Evolutionary conservation across 2,329 filamentous ascomycete genomes (phyloP).

Genomic region (Aspergillus vadensis): DNA sequence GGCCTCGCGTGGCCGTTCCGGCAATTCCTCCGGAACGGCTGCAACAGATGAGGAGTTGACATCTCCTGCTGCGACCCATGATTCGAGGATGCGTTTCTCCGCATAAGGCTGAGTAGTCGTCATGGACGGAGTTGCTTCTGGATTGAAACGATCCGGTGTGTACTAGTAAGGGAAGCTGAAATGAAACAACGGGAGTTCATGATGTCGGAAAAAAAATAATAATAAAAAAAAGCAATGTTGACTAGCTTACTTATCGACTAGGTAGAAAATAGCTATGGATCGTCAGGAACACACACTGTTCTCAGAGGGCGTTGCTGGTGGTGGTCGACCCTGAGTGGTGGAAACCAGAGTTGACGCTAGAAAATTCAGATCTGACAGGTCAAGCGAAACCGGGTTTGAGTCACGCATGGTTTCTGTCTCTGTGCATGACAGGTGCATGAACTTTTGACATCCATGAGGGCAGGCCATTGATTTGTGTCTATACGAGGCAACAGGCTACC

Average conservation of each 20-base stretch:
- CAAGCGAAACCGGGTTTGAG: not conserved
- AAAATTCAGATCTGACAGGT: not conserved
- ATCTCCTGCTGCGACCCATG: not conserved
- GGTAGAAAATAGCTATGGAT: not conserved
- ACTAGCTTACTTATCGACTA: not conserved
- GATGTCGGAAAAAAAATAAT: not conserved
- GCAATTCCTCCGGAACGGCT: not conserved
- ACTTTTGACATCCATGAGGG: too few relatives aligned
- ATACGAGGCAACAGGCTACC: too few relatives aligned
- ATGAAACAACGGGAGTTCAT: not conserved
- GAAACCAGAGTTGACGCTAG: not conserved
- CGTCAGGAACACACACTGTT: slow-evolving; percentile 2
- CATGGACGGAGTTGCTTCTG: not conserved
- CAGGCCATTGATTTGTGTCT: not conserved
- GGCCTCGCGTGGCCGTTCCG: not conserved
- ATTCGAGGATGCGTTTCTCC: not conserved
- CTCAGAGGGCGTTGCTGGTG: not conserved
- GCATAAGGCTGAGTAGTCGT: not conserved
- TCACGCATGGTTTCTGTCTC: not conserved
- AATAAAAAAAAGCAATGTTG: too few relatives aligned
- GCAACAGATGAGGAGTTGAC: not conserved
- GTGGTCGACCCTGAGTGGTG: not conserved
- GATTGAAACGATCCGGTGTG: not conserved
- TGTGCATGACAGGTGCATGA: too few relatives aligned
- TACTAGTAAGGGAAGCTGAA: not conserved